phyloP scores from a whole-genome alignment of 306 rosid genomes.

The Calophaca sinica region DNA sequence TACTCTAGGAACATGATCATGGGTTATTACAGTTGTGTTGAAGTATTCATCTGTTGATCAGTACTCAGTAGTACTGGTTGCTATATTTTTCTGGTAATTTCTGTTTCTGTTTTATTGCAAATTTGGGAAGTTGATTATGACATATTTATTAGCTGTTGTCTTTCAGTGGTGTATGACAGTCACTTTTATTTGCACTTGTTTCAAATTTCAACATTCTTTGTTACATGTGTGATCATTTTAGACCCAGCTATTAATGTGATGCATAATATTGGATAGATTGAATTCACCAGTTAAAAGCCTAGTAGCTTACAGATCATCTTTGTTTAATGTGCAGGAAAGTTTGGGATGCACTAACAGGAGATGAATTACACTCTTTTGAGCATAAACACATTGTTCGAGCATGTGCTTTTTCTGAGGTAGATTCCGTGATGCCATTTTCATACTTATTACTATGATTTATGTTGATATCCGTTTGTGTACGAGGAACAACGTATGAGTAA shows the following conservation, averaged over 20 bases:
- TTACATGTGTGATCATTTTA: neutral
- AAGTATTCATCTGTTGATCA: neutral
- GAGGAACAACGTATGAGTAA: neutral
- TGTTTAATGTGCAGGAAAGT: conserved; percentile 74
- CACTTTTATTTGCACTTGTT: conserved; percentile 16
- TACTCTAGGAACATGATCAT: conserved; percentile 13
- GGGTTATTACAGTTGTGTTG: conserved; percentile 19
- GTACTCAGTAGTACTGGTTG: conserved; percentile 1
- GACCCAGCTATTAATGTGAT: neutral
- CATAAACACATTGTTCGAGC: conserved; percentile 97
- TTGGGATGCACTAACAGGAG: conserved; percentile 94
- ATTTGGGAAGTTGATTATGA: neutral
- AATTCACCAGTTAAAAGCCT: neutral
- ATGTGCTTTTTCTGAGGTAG: conserved; percentile 89
- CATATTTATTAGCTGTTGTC: neutral
- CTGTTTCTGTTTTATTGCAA: no score
- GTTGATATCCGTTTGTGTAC: conserved; percentile 27
- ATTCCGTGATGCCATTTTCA: neutral
- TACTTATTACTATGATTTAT: neutral
- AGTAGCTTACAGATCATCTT: conserved; percentile 22
- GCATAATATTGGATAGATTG: neutral
- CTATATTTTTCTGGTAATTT: neutral
- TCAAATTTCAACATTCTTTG: neutral
- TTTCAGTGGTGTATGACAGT: neutral
- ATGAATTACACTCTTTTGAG: conserved; percentile 87